These are phyloP conservation scores for Curvularia hawaiiensis DNA, from an alignment of 2,329 filamentous ascomycete species.

Conservation along the genomic window DNA sequence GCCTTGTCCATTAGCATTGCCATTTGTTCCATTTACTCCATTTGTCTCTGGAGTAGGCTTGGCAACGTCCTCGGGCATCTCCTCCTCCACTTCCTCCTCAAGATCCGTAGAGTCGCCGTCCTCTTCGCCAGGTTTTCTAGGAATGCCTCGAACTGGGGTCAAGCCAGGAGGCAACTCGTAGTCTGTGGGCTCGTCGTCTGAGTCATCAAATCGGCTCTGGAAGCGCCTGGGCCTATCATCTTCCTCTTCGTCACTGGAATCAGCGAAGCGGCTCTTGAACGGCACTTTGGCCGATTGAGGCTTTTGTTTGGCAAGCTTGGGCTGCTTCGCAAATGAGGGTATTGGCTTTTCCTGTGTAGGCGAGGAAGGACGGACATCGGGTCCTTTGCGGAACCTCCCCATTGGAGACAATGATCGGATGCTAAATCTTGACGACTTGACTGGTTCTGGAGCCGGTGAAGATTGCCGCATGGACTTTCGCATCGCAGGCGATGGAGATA, in stretches of 20 bases:
- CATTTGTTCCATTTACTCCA: slow-evolving; percentile 22
- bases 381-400: slow-evolving; percentile 56
- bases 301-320: slow-evolving; percentile 27
- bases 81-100: slow-evolving; percentile 50
- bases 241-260: slow-evolving; percentile 68
- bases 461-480: slow-evolving; percentile 43
- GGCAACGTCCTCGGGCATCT: slow-evolving; percentile 16
- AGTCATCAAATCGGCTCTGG: slow-evolving; percentile 56
- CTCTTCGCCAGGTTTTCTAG: slow-evolving; percentile 58
- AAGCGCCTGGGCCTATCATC: slow-evolving; percentile 44
- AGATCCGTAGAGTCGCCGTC: slow-evolving; percentile 63
- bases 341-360: slow-evolving; percentile 24
- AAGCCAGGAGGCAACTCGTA: slow-evolving; percentile 48
- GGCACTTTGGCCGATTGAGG: slow-evolving; percentile 22
- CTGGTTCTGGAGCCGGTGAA: slow-evolving; percentile 37
- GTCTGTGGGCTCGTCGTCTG: slow-evolving; percentile 55
- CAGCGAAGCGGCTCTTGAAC: slow-evolving; percentile 63
- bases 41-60: slow-evolving; percentile 24
- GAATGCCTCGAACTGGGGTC: slow-evolving; percentile 65
- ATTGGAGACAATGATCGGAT: slow-evolving; percentile 73
- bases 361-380: slow-evolving; percentile 19
- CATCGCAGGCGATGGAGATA: slow-evolving; percentile 32
- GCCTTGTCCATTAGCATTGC: slow-evolving; percentile 31
- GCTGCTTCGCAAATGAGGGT: slow-evolving; percentile 26
- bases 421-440: slow-evolving; percentile 63